A percentile compares a stretch with the other conserved stretches of the same genome.
Evolutionary conservation across 306 rosid species (phyloP).

Genomic region (Rubus parviflorus): DNA sequence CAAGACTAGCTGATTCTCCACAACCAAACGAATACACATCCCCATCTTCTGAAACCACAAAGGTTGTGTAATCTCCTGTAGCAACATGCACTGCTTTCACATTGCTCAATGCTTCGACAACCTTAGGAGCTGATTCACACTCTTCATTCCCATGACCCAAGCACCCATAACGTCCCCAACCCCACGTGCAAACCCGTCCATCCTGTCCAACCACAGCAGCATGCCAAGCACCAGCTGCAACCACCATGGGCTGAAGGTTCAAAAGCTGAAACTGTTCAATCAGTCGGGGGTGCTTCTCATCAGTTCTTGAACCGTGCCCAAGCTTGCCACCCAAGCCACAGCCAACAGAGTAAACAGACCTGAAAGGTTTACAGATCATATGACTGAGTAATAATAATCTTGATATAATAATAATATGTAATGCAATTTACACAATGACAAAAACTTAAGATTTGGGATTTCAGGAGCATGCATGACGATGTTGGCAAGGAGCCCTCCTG

Average conservation of each 20-base stretch:
- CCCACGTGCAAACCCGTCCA: slow-evolving; percentile 98
- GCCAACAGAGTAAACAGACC: slow-evolving; percentile 96
- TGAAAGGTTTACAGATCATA: slow-evolving; percentile 29
- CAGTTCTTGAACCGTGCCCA: slow-evolving; percentile 81
- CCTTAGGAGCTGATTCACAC: slow-evolving; percentile 82
- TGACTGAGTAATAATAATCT: slow-evolving; percentile 14
- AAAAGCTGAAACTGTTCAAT: slow-evolving; percentile 67
- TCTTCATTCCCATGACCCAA: slow-evolving; percentile 95
- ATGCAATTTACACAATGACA: background rate
- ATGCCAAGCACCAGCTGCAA: slow-evolving; percentile 98
- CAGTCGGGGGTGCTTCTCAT: slow-evolving; percentile 78
- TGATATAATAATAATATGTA: background rate
- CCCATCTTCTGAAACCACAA: slow-evolving; percentile 74
- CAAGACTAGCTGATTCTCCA: slow-evolving; percentile 97
- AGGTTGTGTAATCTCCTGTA: slow-evolving; percentile 96
- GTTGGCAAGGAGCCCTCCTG: background rate
- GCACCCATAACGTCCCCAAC: slow-evolving; percentile 98
- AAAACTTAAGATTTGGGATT: background rate
- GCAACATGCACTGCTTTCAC: slow-evolving; percentile 87
- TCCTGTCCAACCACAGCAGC: slow-evolving; percentile 95
- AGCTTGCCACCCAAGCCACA: slow-evolving; percentile 99
- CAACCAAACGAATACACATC: slow-evolving; percentile 92
- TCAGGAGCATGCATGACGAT: background rate
- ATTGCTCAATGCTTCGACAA: slow-evolving; percentile 66
- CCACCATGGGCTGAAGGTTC: slow-evolving; percentile 83